Conservation (phyloP, 2,329 filamentous ascomycete species). For the Sporothrix pallida region DNA sequence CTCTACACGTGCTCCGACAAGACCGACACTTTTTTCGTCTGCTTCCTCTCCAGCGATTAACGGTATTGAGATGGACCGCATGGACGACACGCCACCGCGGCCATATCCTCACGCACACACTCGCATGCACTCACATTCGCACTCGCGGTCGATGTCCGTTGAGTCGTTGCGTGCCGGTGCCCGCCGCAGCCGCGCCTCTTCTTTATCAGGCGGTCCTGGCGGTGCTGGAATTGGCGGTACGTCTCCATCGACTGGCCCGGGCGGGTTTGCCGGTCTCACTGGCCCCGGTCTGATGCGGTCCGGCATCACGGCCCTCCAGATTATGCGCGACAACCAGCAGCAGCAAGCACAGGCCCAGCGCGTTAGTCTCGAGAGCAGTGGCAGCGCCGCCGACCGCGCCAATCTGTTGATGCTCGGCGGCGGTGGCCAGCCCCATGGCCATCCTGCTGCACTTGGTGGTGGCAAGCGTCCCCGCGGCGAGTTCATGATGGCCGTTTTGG, state of each 20-base stretch:
- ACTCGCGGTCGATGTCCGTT: conserved; percentile 16
- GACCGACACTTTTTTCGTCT: background rate
- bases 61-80: conserved; percentile 28
- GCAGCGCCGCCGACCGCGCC: background rate
- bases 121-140: conserved; percentile 26
- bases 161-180: conserved; percentile 8
- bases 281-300: conserved; percentile 33
- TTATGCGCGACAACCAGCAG: conserved; percentile 33
- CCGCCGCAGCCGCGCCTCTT: conserved; percentile 17
- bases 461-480: conserved; percentile 49
- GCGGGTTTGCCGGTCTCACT: background rate
- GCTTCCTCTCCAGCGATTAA: background rate
- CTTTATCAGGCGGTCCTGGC: background rate
- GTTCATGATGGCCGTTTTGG: conserved; percentile 45
- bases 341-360: conserved; percentile 20
- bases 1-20: background rate
- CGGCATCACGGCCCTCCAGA: conserved; percentile 33
- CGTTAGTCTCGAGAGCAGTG: conserved; percentile 9
- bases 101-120: conserved; percentile 52
- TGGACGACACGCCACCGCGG: conserved; percentile 62
- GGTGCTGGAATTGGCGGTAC: background rate
- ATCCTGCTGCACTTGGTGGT: background rate
- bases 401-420: background rate
- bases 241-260: background rate
- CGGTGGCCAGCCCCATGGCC: background rate